Evolutionary conservation across 1,139 yeast genomes (phyloP).

Genomic region (Diutina siamensis): DNA sequence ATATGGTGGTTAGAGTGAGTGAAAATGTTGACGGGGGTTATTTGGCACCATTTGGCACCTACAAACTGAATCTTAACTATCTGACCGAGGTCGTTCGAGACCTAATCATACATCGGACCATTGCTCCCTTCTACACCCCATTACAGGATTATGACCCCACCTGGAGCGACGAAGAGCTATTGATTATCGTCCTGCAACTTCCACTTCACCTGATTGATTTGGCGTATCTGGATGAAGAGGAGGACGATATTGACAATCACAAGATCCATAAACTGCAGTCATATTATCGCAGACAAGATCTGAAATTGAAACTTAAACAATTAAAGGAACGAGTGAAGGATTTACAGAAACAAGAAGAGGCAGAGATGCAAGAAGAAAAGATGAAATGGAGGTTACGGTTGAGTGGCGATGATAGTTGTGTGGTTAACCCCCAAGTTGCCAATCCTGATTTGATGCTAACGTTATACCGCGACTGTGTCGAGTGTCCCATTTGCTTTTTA

Average conservation of each 20-base stretch:
- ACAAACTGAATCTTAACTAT: constrained; percentile 64
- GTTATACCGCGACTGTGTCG: constrained; percentile 56
- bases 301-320: constrained; percentile 36
- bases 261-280: constrained; percentile 41
- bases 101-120: constrained; percentile 44
- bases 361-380: constrained; percentile 30
- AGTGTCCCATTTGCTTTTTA: constrained; percentile 92
- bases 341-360: constrained; percentile 46
- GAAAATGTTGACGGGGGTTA: constrained; percentile 72
- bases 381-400: constrained; percentile 12
- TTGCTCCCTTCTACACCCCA: constrained; percentile 90
- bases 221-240: constrained; percentile 45
- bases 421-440: constrained; percentile 14
- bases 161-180: constrained; percentile 66
- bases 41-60: constrained; percentile 82
- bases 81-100: constrained; percentile 58
- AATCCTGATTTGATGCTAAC: constrained; percentile 21
- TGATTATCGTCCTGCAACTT: constrained; percentile 41
- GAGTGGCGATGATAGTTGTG: constrained; percentile 7
- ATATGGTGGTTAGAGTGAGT: constrained; percentile 43
- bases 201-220: constrained; percentile 50
- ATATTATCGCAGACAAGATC: constrained; percentile 43
- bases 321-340: constrained; percentile 36
- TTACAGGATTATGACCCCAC: constrained; percentile 65
- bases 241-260: constrained; percentile 42